These are phyloP conservation scores for Dentipellis fragilis DNA, from an alignment of 768 basidiomycete genomes.

Conservation along the genomic window DNA sequence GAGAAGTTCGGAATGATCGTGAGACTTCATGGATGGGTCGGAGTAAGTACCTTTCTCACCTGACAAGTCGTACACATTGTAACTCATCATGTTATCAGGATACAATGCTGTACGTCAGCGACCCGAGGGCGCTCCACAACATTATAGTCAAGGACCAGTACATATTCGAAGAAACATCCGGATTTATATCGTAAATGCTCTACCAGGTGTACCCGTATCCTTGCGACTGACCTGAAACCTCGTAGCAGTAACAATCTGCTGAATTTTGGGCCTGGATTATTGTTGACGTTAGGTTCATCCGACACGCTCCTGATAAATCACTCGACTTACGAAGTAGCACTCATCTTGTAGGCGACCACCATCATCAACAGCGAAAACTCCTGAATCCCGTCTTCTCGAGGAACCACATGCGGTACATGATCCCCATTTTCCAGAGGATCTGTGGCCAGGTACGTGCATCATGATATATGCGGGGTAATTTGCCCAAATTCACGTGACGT, in stretches of 20 bases:
- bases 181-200: constrained; percentile 3
- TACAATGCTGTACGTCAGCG: too few relatives aligned
- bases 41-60: neutral
- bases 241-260: constrained; percentile 8
- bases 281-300: constrained; percentile 25
- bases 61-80: neutral
- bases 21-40: neutral
- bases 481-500: neutral
- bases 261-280: constrained; percentile 28
- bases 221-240: neutral
- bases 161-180: constrained; percentile 6
- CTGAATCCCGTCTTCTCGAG: constrained; percentile 21
- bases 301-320: neutral
- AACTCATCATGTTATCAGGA: neutral
- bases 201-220: neutral
- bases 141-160: too few relatives aligned
- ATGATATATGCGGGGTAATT: constrained; percentile 9
- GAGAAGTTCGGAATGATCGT: neutral
- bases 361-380: constrained; percentile 19
- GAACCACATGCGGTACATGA: too few relatives aligned
- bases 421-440: constrained; percentile 21
- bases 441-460: constrained; percentile 18
- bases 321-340: neutral
- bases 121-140: too few relatives aligned
- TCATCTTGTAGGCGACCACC: constrained; percentile 18